Base-by-base conservation (phyloP, 768 basidiomycete species). In the Boletus vermiculosoides region DNA sequence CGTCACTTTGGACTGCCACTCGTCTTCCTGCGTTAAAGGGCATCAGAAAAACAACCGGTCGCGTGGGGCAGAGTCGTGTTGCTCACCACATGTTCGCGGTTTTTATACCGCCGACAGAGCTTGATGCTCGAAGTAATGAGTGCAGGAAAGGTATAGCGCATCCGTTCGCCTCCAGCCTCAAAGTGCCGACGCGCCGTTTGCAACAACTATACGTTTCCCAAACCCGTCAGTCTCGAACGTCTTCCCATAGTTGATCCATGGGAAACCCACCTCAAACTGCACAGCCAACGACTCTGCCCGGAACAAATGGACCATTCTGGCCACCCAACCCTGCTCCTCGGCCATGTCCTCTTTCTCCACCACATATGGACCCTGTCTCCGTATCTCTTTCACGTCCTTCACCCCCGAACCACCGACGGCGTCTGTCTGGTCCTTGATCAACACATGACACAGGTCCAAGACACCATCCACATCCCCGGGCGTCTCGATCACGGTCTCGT, bases 261-360 rank as follows among this genome's bases (percentile, higher is more conserved):
- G 15, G 3, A 33, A 23, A 44, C 84, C 28, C 57, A 92, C 95
- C 81, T 94, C 88, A 62, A 94, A 96, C 66, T 99, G 97, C 15
- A 87, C 83, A 63, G 83, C 89, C 61, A 98, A 71, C 28, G 91
- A 89, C 50, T 97, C 93, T 0, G 92, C 82, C 22, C 87, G 78
- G 84, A 98, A 97, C 33, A 98, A 71, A 77, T 99, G 97, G 3
- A 98, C 90, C 92, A 98, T 98, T 60, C 96, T 78, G 40, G 97
- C 96, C 16, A 98, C 85, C 97, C 97, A 99, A 0, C 97, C 97
- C 66, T 99, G 97, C 71, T 99, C 97, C 71, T 99, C 97, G 0
- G 94, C 95, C 77, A 94, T 80, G 67, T 98, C 96, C 69, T 95
- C 92, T 50, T 87, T 74, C 69, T 96, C 95, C 50, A 82, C 65